phyloP scores from a whole-genome alignment of 2,329 filamentous ascomycete species.

The Aureobasidium sp. region DNA sequence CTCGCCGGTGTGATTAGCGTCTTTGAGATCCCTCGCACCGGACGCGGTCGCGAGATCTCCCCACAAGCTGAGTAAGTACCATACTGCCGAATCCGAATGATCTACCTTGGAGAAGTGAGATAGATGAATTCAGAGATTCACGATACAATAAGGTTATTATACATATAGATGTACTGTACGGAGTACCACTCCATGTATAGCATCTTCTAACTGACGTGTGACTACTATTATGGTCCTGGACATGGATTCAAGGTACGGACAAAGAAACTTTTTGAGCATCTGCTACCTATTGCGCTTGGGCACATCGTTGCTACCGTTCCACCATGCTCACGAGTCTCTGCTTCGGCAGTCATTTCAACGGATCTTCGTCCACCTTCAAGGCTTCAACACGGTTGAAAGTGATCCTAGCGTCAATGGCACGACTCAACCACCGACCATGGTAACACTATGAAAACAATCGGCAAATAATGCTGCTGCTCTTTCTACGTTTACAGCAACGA shows the following conservation, averaged over 20 bases:
- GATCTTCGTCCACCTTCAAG: background rate
- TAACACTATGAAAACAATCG: background rate
- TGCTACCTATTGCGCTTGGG: background rate
- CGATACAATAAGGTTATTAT: background rate
- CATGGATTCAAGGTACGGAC: background rate
- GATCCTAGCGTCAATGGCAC: background rate
- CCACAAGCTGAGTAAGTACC: background rate
- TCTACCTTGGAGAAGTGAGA: constrained; percentile 1
- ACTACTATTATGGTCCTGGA: background rate
- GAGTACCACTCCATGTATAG: background rate
- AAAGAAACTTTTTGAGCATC: background rate
- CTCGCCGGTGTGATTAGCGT: background rate
- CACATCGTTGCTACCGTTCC: background rate
- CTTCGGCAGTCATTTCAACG: background rate
- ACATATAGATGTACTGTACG: background rate
- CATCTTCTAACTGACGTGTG: background rate
- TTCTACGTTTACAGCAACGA: background rate
- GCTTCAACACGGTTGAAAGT: background rate
- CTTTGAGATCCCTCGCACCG: background rate
- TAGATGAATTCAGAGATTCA: background rate
- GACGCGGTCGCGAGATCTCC: background rate
- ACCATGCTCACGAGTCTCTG: background rate
- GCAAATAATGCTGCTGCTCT: background rate
- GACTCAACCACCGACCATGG: background rate
- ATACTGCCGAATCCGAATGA: background rate